Evolutionary conservation across 805 yeast species (phyloP).

Genomic region (Hemisphaericaspora nanyangensis): DNA sequence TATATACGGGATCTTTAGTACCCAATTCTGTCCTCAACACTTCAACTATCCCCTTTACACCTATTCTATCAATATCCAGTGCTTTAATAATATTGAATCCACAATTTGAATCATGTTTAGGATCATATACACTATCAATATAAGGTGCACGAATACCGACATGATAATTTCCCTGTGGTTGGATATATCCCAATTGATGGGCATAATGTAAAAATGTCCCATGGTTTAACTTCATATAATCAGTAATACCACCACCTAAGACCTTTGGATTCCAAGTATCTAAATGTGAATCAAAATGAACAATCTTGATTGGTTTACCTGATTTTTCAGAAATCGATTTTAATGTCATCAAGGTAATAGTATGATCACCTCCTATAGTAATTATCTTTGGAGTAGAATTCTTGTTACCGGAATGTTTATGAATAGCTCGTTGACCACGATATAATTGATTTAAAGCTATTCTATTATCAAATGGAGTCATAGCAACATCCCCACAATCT

Average conservation of each 20-base stretch:
- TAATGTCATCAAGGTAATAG: constrained; percentile 49
- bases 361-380: constrained; percentile 62
- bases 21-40: constrained; percentile 34
- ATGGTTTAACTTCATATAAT: constrained; percentile 58
- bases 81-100: constrained; percentile 47
- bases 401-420: constrained; percentile 13
- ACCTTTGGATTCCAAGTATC: constrained; percentile 68
- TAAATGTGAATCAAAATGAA: constrained; percentile 65
- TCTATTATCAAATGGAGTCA: constrained; percentile 64
- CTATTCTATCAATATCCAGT: constrained; percentile 42
- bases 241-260: constrained; percentile 59
- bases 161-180: constrained; percentile 48
- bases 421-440: constrained; percentile 47
- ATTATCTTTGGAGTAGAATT: constrained; percentile 30
- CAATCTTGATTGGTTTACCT: constrained; percentile 44
- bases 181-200: constrained; percentile 58
- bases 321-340: constrained; percentile 48
- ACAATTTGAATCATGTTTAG: constrained; percentile 46
- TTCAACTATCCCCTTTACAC: constrained; percentile 33
- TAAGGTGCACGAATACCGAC: constrained; percentile 66
- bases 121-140: constrained; percentile 36
- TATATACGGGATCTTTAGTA: constrained; percentile 25
- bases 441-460: constrained; percentile 63
- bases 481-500: constrained; percentile 69
- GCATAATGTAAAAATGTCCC: constrained; percentile 73